Conservation (phyloP, 1,139 yeast species). For the Chernovozyma aurita region DNA sequence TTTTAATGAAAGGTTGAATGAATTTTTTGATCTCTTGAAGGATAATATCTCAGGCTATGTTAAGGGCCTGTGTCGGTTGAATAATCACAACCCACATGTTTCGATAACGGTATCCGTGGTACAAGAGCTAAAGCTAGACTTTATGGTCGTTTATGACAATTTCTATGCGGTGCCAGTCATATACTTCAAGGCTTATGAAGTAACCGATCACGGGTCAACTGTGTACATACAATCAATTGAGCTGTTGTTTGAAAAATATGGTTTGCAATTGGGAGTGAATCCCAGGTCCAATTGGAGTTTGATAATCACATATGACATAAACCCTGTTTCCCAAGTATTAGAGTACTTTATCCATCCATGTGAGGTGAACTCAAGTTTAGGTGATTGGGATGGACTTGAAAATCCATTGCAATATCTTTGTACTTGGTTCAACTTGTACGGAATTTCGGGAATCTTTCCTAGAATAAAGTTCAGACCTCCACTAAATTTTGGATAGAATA, state of each 20-base stretch:
- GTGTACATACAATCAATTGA: background rate
- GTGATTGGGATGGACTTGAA: constrained; percentile 7
- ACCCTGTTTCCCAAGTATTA: constrained; percentile 4
- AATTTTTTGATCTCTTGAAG: background rate
- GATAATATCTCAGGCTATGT: constrained; percentile 2
- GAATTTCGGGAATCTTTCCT: constrained; percentile 17
- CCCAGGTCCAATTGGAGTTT: background rate
- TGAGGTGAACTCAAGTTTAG: constrained; percentile 21
- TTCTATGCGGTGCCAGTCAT: constrained; percentile 32
- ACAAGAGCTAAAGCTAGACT: background rate
- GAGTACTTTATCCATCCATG: constrained; percentile 37
- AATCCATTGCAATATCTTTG: constrained; percentile 16
- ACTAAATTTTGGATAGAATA: no score
- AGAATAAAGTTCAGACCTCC: constrained; percentile 6
- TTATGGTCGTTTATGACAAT: constrained; percentile 25
- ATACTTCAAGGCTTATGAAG: constrained; percentile 16
- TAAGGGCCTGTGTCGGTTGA: constrained; percentile 2
- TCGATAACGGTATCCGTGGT: background rate
- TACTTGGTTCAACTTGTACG: constrained; percentile 29
- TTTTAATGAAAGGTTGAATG: constrained; percentile 1
- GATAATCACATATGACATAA: constrained; percentile 1
- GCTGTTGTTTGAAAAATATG: background rate
- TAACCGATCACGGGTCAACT: background rate
- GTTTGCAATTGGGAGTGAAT: background rate
- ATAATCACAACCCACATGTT: constrained; percentile 1